Evolutionary conservation across 208 protist genomes (phyloP).

Genomic region (Porcisia deanei): DNA sequence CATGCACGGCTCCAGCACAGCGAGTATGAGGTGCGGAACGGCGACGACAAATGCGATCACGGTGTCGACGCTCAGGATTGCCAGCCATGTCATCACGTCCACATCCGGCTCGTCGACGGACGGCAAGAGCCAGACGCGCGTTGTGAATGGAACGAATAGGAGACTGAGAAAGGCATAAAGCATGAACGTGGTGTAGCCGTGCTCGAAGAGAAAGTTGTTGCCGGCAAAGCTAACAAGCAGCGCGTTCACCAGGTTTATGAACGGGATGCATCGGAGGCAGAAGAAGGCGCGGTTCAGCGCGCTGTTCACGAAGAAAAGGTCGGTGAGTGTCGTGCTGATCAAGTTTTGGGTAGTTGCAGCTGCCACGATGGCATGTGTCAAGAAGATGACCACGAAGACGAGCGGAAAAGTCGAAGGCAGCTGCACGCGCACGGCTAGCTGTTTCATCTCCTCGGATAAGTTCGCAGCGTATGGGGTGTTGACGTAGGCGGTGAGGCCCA

Average conservation of each 20-base stretch:
- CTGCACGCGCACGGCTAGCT: conserved; percentile 48
- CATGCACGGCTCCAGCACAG: conserved; percentile 67
- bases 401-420: conserved; percentile 54
- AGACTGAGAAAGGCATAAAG: conserved; percentile 60
- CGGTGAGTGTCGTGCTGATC: conserved; percentile 49
- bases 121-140: conserved; percentile 76
- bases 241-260: conserved; percentile 75
- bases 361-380: conserved; percentile 57
- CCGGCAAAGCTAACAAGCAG: conserved; percentile 62
- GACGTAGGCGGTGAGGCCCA: conserved; percentile 43
- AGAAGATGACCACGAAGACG: conserved; percentile 54
- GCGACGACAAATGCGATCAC: conserved; percentile 47
- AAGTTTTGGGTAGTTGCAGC: conserved; percentile 46
- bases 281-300: conserved; percentile 74
- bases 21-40: conserved; percentile 58
- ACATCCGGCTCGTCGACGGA: conserved; percentile 75
- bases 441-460: conserved; percentile 25
- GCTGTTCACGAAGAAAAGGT: conserved; percentile 62
- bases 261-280: conserved; percentile 62
- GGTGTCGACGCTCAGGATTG: conserved; percentile 54
- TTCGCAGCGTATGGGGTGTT: conserved; percentile 33
- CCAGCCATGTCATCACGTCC: conserved; percentile 59
- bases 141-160: conserved; percentile 73
- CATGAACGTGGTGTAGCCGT: conserved; percentile 45
- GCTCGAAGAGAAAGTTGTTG: conserved; percentile 73